Percentiles rank a stretch among this genome's conserved stretches.
Evolutionary conservation across 177 flowering plant species (phyloP).

Genomic region (Vitis hybrid): DNA sequence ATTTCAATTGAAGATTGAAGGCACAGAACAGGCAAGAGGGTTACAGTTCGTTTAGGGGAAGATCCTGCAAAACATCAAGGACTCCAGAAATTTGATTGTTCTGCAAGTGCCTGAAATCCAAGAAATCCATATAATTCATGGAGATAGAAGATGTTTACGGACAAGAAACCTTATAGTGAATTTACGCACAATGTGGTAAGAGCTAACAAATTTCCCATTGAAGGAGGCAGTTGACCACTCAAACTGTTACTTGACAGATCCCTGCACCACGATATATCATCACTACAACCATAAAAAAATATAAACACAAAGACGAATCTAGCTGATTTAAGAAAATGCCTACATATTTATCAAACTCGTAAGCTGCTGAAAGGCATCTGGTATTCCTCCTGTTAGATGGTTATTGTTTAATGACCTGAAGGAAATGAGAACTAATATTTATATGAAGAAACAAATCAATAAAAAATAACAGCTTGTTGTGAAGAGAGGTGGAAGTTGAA

Average conservation of each 20-base stretch:
- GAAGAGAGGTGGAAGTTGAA: not conserved
- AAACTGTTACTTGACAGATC: slow-evolving; percentile 55
- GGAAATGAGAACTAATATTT: not conserved
- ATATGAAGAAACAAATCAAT: not conserved
- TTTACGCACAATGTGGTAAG: slow-evolving; percentile 50
- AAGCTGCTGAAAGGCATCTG: slow-evolving; percentile 52
- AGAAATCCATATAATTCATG: not conserved
- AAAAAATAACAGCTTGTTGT: not conserved
- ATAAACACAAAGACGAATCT: not conserved
- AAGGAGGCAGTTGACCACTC: slow-evolving; percentile 56
- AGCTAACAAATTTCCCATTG: slow-evolving; percentile 44
- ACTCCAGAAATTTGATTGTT: slow-evolving; percentile 51
- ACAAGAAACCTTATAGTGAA: not conserved
- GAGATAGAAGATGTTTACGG: not conserved
- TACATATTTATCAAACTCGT: slow-evolving; percentile 44
- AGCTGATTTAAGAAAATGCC: slow-evolving; percentile 11
- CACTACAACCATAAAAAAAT: not conserved
- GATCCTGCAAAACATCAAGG: slow-evolving; percentile 59
- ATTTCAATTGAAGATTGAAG: not conserved
- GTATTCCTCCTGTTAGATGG: slow-evolving; percentile 49
- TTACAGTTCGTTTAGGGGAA: slow-evolving; percentile 51
- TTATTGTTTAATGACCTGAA: slow-evolving; percentile 52
- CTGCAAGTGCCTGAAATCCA: slow-evolving; percentile 50
- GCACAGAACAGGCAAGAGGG: slow-evolving; percentile 1
- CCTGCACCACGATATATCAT: slow-evolving; percentile 29